A percentile compares a stretch with the other conserved stretches of the same genome.
phyloP scores from a whole-genome alignment of 179 eudicot species.

The Pouteria campechiana region DNA sequence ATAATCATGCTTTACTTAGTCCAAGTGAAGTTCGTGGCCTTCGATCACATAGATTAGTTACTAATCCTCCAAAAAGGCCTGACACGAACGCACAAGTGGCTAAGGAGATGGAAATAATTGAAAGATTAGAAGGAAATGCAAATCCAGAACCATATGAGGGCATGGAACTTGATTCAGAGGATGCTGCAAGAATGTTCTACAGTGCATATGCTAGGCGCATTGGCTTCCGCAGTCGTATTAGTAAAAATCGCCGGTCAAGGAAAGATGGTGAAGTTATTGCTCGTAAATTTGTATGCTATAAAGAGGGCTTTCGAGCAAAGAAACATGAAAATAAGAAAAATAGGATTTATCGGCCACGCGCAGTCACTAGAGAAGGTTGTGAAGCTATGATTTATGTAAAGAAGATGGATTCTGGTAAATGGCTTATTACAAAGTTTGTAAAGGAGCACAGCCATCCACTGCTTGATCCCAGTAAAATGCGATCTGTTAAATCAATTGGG shows the following conservation, averaged over 20 bases:
- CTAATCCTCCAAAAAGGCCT: slow-evolving; percentile 36
- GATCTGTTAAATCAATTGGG: too few relatives aligned
- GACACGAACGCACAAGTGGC: too few relatives aligned
- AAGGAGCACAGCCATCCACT: slow-evolving; percentile 83
- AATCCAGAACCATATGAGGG: slow-evolving; percentile 58
- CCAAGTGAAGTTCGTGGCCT: slow-evolving; percentile 37
- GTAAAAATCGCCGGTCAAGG: slow-evolving; percentile 53
- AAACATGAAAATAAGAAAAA: too few relatives aligned
- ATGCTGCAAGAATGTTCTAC: slow-evolving; percentile 69
- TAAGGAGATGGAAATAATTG: slow-evolving; percentile 10
- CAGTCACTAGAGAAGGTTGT: slow-evolving; percentile 85
- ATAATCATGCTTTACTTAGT: slow-evolving; percentile 38
- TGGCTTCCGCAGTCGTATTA: slow-evolving; percentile 74
- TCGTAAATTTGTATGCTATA: slow-evolving; percentile 50
- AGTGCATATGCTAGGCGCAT: slow-evolving; percentile 58
- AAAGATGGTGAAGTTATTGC: slow-evolving; percentile 51
- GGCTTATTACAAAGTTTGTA: slow-evolving; percentile 72
- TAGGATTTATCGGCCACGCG: slow-evolving; percentile 72
- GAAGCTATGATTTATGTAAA: slow-evolving; percentile 82
- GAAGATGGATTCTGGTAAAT: slow-evolving; percentile 70
- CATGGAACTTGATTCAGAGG: slow-evolving; percentile 79
- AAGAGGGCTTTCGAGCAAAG: slow-evolving; percentile 67
- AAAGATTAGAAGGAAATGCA: slow-evolving; percentile 16
- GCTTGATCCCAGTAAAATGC: too few relatives aligned
- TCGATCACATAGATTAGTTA: slow-evolving; percentile 44